Evolutionary conservation across 257 asterid species (phyloP), one percentile per base, ranked within the genome.

Genomic region (Nemophila menziesii): DNA sequence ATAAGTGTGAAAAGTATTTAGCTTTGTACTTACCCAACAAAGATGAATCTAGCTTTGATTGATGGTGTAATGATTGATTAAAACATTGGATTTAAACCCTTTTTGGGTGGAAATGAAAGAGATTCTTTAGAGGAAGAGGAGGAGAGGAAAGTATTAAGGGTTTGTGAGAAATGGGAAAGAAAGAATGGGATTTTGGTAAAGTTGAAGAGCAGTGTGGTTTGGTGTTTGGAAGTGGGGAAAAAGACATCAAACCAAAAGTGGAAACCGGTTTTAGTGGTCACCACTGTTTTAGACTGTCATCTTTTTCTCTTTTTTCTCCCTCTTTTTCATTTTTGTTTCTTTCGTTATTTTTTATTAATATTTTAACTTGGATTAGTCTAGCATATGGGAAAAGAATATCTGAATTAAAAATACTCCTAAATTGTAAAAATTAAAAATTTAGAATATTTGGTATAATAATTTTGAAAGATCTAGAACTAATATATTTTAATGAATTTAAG

Each of bases 171-270:
- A 29, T 29, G 36, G 3, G 36, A 29, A 29, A 29, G 36, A 2
- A 41, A 19, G 19, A n/a, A 40, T 18, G 7, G 46, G 46, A 5
- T 41, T 41, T 41, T 19, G 46, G 46, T 22, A 19, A 18, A 41
- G 46, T 18, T 22, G 19, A 41, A 37, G 42, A 37, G 15, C 36
- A 29, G 12, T 29, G 36, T 29, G 8, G 36, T 29, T n/a, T n/a
- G 14, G 43, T 12, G 23, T 41, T 20, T 41, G 23, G n/a, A 24
- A 0, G 46, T 17, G 46, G 23, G 45, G 10, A 39, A 39, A 14
- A n/a, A n/a, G 43, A 14, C 43, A 39, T 8, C 11, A 39, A n/a
- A 39, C 13, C 2, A 39, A n/a, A 39, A n/a, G 43, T 15, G 42
- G n/a, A 37, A 13, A 37, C 42, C 16, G 15, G 18, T 37, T n/a